Percentiles rank a stretch among this genome's conserved stretches.
phyloP scores from a whole-genome alignment of 768 basidiomycete species.

The Trametes gibbosa region DNA sequence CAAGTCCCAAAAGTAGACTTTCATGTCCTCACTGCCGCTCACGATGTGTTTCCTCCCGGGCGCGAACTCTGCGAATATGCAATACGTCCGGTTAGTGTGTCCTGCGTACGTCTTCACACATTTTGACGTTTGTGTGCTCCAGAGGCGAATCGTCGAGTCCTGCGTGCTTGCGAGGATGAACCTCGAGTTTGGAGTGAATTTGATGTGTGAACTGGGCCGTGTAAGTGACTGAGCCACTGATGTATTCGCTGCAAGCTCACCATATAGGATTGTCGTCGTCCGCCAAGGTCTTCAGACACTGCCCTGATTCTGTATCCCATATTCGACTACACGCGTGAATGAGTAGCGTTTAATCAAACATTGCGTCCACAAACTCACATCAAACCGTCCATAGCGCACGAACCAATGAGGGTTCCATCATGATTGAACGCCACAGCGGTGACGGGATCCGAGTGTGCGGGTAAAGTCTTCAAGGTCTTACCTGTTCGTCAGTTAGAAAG shows the following conservation, averaged over 20 bases:
- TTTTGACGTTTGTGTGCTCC: conserved; percentile 89
- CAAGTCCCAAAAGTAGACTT: conserved; percentile 87
- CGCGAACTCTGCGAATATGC: conserved; percentile 67
- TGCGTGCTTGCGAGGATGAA: conserved; percentile 90
- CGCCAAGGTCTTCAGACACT: conserved; percentile 95
- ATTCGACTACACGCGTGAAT: conserved; percentile 65
- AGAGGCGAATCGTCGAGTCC: conserved; percentile 90
- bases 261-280: conserved; percentile 96
- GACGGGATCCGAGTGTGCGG: conserved; percentile 97
- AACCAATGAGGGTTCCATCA: conserved; percentile 92
- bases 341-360: background rate
- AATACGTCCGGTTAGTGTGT: conserved; percentile 83
- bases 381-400: conserved; percentile 94
- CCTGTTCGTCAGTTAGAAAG: conserved; percentile 42
- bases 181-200: conserved; percentile 89
- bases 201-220: conserved; percentile 69
- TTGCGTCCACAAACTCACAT: conserved; percentile 62
- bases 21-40: conserved; percentile 88
- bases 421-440: conserved; percentile 92
- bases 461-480: conserved; percentile 79
- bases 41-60: conserved; percentile 69
- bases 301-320: conserved; percentile 96
- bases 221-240: background rate
- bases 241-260: conserved; percentile 36
- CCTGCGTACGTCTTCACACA: conserved; percentile 93